A percentile compares a stretch with the other conserved stretches of the same genome.
These are phyloP conservation scores for Lactarius vividus DNA, from an alignment of 768 basidiomycete species.

Conservation along the genomic window DNA sequence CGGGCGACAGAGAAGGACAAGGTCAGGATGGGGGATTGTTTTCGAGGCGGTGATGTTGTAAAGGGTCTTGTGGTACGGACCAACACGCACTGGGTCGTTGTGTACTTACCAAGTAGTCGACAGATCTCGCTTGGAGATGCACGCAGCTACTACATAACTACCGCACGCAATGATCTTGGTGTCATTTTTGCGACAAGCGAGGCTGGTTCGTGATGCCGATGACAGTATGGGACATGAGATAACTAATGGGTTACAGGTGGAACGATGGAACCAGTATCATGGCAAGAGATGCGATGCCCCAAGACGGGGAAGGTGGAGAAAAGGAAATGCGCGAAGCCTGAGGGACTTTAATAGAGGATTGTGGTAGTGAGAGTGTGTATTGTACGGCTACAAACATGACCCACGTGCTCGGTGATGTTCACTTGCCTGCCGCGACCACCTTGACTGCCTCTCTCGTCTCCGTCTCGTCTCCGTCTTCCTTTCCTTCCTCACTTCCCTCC, in stretches of 20 bases:
- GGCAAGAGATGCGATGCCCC: constrained; percentile 90
- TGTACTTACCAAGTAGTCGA: not conserved
- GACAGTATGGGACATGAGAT: not conserved
- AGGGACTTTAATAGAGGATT: constrained; percentile 41
- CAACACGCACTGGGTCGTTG: not conserved
- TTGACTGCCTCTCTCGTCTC: constrained; percentile 8
- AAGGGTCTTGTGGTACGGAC: constrained; percentile 75
- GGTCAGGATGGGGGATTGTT: constrained; percentile 87
- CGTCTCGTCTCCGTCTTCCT: constrained; percentile 23
- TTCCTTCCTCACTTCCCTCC: constrained; percentile 19
- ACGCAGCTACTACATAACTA: constrained; percentile 88
- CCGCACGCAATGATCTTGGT: constrained; percentile 85
- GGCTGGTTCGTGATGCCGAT: constrained; percentile 51
- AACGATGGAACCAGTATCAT: constrained; percentile 82
- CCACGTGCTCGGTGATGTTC: constrained; percentile 19
- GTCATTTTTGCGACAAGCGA: constrained; percentile 91
- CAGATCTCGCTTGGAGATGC: constrained; percentile 92
- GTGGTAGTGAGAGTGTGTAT: not conserved
- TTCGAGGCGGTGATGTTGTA: constrained; percentile 89
- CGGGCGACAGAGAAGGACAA: constrained; percentile 88
- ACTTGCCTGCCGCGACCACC: constrained; percentile 11
- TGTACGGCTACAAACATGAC: constrained; percentile 15
- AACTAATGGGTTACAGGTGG: constrained; percentile 47
- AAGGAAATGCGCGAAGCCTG: constrained; percentile 85
- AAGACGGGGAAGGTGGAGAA: constrained; percentile 77